Conservation (phyloP, 2,329 filamentous ascomycete genomes). For the Cryphonectria nitschkei region DNA sequence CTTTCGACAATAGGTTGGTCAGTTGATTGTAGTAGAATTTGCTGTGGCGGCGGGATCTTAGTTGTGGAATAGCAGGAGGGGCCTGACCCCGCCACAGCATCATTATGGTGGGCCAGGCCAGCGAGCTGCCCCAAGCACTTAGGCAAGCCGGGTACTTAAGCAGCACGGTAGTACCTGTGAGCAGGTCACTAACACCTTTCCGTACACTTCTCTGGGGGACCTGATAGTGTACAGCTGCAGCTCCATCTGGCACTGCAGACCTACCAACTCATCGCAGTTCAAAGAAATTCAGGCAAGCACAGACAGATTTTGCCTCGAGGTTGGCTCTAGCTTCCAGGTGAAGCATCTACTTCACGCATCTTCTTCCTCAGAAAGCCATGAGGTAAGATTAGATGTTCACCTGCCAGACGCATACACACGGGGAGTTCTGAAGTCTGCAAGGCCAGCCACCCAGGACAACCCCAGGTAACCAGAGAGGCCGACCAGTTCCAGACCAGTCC, state of each 20-base stretch:
- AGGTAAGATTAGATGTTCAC: neutral
- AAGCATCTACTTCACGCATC: neutral
- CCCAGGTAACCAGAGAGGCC: neutral
- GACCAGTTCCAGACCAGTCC: conserved; percentile 4
- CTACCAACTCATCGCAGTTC: neutral
- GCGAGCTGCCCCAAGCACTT: neutral
- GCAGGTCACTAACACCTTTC: neutral
- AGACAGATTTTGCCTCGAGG: conserved; percentile 1
- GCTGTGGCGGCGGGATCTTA: conserved; percentile 5
- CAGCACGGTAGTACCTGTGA: no score
- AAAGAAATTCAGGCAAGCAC: neutral
- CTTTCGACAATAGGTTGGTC: neutral
- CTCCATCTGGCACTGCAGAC: neutral
- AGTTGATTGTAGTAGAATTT: conserved; percentile 11
- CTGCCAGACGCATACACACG: neutral
- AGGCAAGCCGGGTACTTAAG: neutral
- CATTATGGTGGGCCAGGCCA: conserved; percentile 14
- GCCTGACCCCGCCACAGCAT: conserved; percentile 36
- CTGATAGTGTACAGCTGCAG: neutral
- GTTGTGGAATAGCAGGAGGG: conserved; percentile 37
- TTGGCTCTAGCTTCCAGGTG: neutral
- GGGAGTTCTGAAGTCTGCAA: neutral
- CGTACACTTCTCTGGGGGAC: neutral
- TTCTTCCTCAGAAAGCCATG: neutral
- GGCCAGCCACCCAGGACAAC: neutral